Evolutionary conservation across 305 asterid species (phyloP), one percentile per base, ranked within the genome.

Genomic region (Fraxinus albicans): DNA sequence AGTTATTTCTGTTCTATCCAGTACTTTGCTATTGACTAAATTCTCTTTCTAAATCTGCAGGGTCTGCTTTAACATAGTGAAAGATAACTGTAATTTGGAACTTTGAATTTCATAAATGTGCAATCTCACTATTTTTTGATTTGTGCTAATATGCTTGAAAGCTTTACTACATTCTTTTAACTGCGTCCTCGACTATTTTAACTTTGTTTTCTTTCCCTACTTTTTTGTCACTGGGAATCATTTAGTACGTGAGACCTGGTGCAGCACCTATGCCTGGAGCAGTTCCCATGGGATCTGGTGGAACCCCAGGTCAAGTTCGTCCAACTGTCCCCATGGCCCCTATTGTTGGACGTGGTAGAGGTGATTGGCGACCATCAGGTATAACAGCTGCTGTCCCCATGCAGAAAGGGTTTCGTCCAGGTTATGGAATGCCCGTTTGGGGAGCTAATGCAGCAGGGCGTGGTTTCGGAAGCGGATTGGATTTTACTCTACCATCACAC

Each of bases 181-280:
- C 44, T 19, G 47, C 79, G 58, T 79, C 5, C 60, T 75, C 31
- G 42, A 82, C 81, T 40, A 75, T 81, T n/a, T 55, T 81, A 74
- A 83, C 55, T 55, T 79, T 73, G 55, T 36, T 36, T 78, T 78
- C 75, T 55, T 83, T 81, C 42, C 31, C 79, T 21, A 79, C 82
- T 77, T 47, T 81, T 84, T 69, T 70, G 34, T 82, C 73, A 58
- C 77, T 81, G 82, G 74, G 85, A 84, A 82, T 85, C 82, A 73
- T 89, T 83, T 86, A 97, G 99, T 97, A 97, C 89, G 98, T 97
- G 92, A 95, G 99, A 89, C 98, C 98, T 85, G 98, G 98, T 83
- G 98, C 97, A 76, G 88, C 95, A 53, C 97, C 98, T 23, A 79
- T 91, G 53, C 90, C 94, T 72, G 95, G 92, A 82, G 86, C 89